A percentile compares a stretch with the other conserved stretches of the same genome.
phyloP scores from a whole-genome alignment of 2,329 filamentous ascomycete species.

The Cryphonectria radicalis region DNA sequence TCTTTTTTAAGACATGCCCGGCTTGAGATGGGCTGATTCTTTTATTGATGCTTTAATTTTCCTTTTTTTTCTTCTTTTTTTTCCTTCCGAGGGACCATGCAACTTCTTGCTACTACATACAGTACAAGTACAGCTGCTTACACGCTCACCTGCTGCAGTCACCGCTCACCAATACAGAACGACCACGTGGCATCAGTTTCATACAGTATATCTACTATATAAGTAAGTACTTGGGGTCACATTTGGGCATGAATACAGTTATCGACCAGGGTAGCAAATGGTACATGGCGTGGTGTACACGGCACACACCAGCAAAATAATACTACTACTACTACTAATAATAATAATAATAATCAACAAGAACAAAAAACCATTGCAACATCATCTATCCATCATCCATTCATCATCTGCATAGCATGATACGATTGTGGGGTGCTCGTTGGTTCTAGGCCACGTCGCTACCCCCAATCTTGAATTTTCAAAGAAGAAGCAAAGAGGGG shows the following conservation, averaged over 20 bases:
- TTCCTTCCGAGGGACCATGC: neutral
- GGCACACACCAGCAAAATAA: neutral
- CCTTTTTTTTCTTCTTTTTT: neutral
- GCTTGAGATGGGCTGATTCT: neutral
- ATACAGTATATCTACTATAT: neutral
- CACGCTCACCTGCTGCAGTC: neutral
- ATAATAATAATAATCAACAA: neutral
- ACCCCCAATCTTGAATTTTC: neutral
- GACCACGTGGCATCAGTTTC: neutral
- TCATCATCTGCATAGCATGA: neutral
- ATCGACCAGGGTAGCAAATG: neutral
- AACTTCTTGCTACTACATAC: neutral
- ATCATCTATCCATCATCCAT: neutral
- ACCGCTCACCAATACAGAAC: neutral
- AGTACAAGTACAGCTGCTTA: neutral
- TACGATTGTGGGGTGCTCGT: neutral
- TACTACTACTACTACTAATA: no score
- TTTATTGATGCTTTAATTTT: neutral
- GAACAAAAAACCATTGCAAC: neutral
- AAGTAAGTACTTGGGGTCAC: neutral
- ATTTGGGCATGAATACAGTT: neutral
- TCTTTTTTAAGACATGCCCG: neutral
- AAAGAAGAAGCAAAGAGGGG: neutral
- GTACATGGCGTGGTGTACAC: neutral
- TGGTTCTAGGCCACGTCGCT: neutral